phyloP scores from a whole-genome alignment of 306 rosid genomes.

The Mimosa pudica region DNA sequence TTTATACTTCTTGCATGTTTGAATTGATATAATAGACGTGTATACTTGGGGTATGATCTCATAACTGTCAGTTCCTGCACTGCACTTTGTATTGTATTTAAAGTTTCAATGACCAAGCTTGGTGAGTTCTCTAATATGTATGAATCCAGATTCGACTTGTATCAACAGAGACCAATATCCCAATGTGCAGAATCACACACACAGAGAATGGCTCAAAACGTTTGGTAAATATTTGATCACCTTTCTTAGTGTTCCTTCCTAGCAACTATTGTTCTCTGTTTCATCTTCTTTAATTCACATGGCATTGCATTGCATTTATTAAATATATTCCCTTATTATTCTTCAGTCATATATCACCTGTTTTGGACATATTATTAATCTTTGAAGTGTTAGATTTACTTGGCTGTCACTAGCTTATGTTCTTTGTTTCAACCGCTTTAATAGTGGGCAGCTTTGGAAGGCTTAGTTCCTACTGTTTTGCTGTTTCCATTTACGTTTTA shows the following conservation, averaged over 20 bases:
- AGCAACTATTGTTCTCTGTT: too few relatives aligned
- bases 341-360: constrained; percentile 26
- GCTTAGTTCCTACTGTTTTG: constrained; percentile 7
- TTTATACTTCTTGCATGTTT: constrained; percentile 15
- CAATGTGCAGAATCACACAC: constrained; percentile 7
- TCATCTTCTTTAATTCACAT: too few relatives aligned
- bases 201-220: not conserved
- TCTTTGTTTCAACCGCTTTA: not conserved
- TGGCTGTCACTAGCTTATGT: not conserved
- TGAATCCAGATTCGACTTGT: constrained; percentile 10
- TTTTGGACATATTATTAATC: not conserved
- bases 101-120: constrained; percentile 39
- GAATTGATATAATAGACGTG: constrained; percentile 20
- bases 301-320: too few relatives aligned
- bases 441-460: not conserved
- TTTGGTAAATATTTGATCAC: not conserved
- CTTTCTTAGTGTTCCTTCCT: not conserved
- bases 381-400: too few relatives aligned
- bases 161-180: constrained; percentile 20
- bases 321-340: not conserved
- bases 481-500: constrained; percentile 24
- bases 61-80: constrained; percentile 26
- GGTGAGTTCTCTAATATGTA: constrained; percentile 16
- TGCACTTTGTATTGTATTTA: constrained; percentile 40
- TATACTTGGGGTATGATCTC: constrained; percentile 26